A percentile compares a stretch with the other conserved stretches of the same genome.
Conservation (phyloP, 2,329 filamentous ascomycete genomes). For the Aspergillus piperis region DNA sequence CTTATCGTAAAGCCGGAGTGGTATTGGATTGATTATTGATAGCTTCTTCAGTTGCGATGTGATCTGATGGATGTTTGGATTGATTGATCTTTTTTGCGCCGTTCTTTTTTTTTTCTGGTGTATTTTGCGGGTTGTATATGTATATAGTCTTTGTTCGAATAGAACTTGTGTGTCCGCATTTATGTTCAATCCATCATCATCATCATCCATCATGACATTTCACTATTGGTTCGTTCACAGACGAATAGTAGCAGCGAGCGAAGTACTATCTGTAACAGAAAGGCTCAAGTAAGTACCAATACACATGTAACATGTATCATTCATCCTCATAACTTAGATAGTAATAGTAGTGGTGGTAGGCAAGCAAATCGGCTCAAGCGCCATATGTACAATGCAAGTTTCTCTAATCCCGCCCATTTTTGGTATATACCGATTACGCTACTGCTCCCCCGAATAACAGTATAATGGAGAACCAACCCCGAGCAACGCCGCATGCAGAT, state of each 20-base stretch:
- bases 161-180: slow-evolving; percentile 9
- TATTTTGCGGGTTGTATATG: slow-evolving; percentile 20
- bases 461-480: not conserved
- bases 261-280: not conserved
- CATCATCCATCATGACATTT: too few species aligned
- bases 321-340: not conserved
- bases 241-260: not conserved
- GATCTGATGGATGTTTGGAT: not conserved
- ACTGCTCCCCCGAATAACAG: not conserved
- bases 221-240: too few species aligned
- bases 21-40: not conserved
- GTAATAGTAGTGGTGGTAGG: not conserved
- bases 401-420: not conserved
- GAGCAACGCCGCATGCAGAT: not conserved
- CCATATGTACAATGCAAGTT: slow-evolving; percentile 2
- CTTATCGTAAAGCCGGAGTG: not conserved
- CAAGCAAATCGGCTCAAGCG: not conserved
- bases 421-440: slow-evolving; percentile 2
- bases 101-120: not conserved
- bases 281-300: too few species aligned
- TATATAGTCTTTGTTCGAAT: slow-evolving; percentile 17
- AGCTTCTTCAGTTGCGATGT: not conserved
- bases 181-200: not conserved
- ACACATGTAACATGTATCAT: not conserved
- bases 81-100: not conserved